These are phyloP conservation scores for Suillus bovinus DNA, from an alignment of 768 basidiomycete genomes.

Conservation along the genomic window DNA sequence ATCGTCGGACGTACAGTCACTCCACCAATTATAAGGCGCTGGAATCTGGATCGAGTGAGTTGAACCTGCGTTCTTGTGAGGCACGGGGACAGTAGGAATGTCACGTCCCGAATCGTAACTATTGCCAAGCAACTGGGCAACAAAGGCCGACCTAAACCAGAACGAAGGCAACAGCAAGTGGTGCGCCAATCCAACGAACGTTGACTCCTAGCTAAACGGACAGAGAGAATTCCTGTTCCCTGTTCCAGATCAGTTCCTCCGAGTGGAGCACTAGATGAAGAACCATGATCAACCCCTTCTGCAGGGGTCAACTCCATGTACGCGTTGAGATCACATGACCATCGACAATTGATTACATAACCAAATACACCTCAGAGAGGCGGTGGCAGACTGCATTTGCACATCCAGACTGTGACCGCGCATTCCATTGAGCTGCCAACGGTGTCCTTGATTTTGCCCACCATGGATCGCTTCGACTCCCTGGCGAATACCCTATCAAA, in stretches of 20 bases:
- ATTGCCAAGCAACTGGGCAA: not conserved
- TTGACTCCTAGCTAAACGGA: not conserved
- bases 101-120: conserved; percentile 1
- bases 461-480: conserved; percentile 80
- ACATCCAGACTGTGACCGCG: not conserved
- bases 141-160: not conserved
- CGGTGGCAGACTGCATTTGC: not conserved
- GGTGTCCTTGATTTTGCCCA: conserved; percentile 21
- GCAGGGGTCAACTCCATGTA: conserved; percentile 22
- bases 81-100: not conserved
- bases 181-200: not conserved
- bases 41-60: not conserved
- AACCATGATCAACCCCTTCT: conserved; percentile 16
- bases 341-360: conserved; percentile 12
- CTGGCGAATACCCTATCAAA: conserved; percentile 76
- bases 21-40: not conserved
- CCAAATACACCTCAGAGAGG: not conserved
- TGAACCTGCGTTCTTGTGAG: not conserved
- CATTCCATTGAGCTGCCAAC: conserved; percentile 1
- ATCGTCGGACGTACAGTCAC: not conserved
- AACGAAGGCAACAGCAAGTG: not conserved
- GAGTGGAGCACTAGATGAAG: not conserved
- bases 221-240: not conserved
- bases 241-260: not conserved
- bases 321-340: conserved; percentile 12